Base-by-base conservation (phyloP, 345 rosid genomes). In the Pistacia vera region DNA sequence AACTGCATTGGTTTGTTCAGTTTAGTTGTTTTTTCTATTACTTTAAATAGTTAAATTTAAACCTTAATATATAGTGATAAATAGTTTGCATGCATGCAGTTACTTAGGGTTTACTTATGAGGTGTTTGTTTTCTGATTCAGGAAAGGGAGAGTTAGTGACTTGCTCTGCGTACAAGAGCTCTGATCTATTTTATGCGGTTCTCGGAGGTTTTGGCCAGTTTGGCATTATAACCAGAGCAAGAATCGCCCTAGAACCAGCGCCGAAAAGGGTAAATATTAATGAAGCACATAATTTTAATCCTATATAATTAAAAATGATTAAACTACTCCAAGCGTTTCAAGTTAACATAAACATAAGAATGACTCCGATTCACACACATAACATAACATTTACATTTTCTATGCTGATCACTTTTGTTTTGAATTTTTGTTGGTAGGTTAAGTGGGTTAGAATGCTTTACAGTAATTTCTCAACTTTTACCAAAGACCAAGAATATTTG, bases 191-290 rank as follows among this genome's bases (percentile, higher is more conserved):
- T 76, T 81, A 82, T 78, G 93, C 88, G 20, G 97, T 85, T 74
- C 73, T 92, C 8, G 97, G 97, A 25, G 97, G 97, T 11, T 75
- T 92, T 75, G 97, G 97, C 74, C 97, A 92, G 78, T 92, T 92
- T 81, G 97, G 97, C 6, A 88, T 92, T 2, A 90, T 90, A 77
- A 89, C 95, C 22, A 88, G 97, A 69, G 97, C 95, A 61, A 86
- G 95, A 81, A 88, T 92, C 58, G 81, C 85, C 35, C 81, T 92
- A 44, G 83, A 83, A 68, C 82, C 81, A 36, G 92, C 93, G 28
- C 93, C 95, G 20, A 83, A 83, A 83, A 81, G 89, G 92, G 95
- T 92, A 86, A 11, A 13, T 48, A 68, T 52, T 54, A 20, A 22
- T 54, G 36, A 35, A 71, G 35, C 63, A 41, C 8, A 41, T 30